These are phyloP conservation scores for Botryotinia convoluta DNA, from an alignment of 2,329 filamentous ascomycete species.

Conservation along the genomic window DNA sequence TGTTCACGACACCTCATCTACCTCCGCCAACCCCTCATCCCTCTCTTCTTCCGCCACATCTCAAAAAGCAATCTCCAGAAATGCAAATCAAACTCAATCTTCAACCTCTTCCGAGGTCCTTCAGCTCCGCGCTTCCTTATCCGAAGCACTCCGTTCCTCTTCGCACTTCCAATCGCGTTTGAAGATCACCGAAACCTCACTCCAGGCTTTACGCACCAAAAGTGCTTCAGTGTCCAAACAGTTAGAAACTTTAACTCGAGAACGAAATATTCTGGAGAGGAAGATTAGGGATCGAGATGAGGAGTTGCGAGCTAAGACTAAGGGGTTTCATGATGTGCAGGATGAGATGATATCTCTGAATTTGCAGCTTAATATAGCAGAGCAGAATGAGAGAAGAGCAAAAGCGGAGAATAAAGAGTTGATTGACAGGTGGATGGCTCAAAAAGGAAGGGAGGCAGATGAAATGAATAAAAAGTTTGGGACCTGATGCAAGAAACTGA, in stretches of 20 bases:
- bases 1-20: constrained; percentile 34
- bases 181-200: constrained; percentile 59
- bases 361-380: constrained; percentile 82
- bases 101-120: constrained; percentile 38
- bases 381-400: constrained; percentile 70
- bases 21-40: constrained; percentile 25
- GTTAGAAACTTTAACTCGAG: constrained; percentile 60
- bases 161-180: constrained; percentile 65
- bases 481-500: not conserved
- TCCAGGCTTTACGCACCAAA: constrained; percentile 60
- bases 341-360: constrained; percentile 89
- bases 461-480: constrained; percentile 68
- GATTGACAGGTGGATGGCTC: constrained; percentile 86
- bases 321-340: constrained; percentile 82
- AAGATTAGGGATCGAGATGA: constrained; percentile 79
- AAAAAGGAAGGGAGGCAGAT: constrained; percentile 82
- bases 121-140: constrained; percentile 66
- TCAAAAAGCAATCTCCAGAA: constrained; percentile 39
- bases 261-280: constrained; percentile 59
- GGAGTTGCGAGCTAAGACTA: constrained; percentile 79
- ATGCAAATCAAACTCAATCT: constrained; percentile 32
- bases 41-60: constrained; percentile 32
- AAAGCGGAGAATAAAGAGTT: constrained; percentile 84
- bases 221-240: constrained; percentile 57
- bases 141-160: constrained; percentile 73